Conservation (phyloP, 805 yeast genomes). For the Lipomyces sp. region DNA sequence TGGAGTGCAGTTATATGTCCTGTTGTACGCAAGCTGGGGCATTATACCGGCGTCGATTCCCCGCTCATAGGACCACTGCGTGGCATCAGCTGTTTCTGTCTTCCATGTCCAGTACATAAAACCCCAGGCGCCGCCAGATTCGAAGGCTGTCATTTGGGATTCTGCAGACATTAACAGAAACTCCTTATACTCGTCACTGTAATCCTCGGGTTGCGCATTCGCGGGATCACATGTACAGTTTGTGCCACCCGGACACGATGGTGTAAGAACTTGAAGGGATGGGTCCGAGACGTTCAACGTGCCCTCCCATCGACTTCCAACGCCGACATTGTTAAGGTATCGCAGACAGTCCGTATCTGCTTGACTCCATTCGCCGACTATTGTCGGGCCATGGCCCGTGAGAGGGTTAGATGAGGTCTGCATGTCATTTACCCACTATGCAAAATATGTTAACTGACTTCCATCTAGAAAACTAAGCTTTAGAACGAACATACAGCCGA, state of each 20-base stretch:
- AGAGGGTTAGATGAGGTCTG: conserved; percentile 57
- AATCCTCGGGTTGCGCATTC: conserved; percentile 52
- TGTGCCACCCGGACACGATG: conserved; percentile 49
- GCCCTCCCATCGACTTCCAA: conserved; percentile 79
- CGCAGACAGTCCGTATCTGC: conserved; percentile 85
- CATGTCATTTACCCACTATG: conserved; percentile 56
- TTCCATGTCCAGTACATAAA: conserved; percentile 85
- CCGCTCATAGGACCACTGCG: conserved; percentile 46
- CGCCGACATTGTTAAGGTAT: conserved; percentile 81
- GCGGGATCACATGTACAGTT: conserved; percentile 56
- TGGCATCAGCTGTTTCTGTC: conserved; percentile 56
- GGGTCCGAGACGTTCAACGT: conserved; percentile 47
- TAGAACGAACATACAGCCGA: conserved; percentile 36
- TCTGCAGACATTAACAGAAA: conserved; percentile 71
- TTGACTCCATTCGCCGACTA: conserved; percentile 83
- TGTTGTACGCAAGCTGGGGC: conserved; percentile 42
- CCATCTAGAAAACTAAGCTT: neutral
- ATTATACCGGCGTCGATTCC: conserved; percentile 42
- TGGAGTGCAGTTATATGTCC: conserved; percentile 39
- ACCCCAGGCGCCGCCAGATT: conserved; percentile 72
- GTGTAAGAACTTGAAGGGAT: conserved; percentile 36
- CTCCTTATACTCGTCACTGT: conserved; percentile 59
- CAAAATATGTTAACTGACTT: neutral
- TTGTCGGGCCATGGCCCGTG: conserved; percentile 66
- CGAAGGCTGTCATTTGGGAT: conserved; percentile 80